Base-by-base conservation (phyloP, 345 rosid genomes). In the Acer yangbiense region DNA sequence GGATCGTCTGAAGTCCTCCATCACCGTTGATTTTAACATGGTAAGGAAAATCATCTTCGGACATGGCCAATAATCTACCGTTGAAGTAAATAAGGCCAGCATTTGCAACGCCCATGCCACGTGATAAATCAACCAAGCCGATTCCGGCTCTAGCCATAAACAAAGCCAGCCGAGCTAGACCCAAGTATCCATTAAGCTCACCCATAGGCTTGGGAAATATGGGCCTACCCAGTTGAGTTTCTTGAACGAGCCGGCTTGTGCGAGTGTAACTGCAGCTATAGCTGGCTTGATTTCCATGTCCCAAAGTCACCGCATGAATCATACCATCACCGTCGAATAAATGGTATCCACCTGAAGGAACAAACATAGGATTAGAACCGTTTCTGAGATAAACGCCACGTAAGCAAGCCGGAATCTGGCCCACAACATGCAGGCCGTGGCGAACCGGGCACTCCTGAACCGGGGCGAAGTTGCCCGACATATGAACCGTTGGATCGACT, bases 271-370 rank as follows among this genome's bases (percentile, higher is more conserved):
- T 85, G 65, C 95, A 92, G 63, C 87, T 69, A 29, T 92, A 91
- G 73, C 91, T 84, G 54, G 92, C 95, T 17, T 65, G 48, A 70
- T 83, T 85, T 16, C 72, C 83, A 3, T 14, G 6, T 65, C 78
- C 83, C 43, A 94, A 80, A 3, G 71, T 83, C 35, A 94, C 88
- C 9, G 97, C 97, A 77, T 94, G 98, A 60, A 94, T 74, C 97
- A 92, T 94, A 41, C 96, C 98, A 75, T 94, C 97, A 50, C 97
- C 96, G 55, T 92, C 98, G 65, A 94, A 92, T 2, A 92, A 75
- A 81, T 92, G 98, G 83, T 91, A 89, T 20, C 95, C 93, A 8
- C 84, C 89, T 17, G 79, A 72, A 46, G 97, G 97, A 1, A 71
- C 70, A 50, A 85, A 82, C 82, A 84, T 75, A 43, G 95, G 98